phyloP scores from a whole-genome alignment of 2,329 filamentous ascomycete genomes.

The Fusarium fracticaudum region DNA sequence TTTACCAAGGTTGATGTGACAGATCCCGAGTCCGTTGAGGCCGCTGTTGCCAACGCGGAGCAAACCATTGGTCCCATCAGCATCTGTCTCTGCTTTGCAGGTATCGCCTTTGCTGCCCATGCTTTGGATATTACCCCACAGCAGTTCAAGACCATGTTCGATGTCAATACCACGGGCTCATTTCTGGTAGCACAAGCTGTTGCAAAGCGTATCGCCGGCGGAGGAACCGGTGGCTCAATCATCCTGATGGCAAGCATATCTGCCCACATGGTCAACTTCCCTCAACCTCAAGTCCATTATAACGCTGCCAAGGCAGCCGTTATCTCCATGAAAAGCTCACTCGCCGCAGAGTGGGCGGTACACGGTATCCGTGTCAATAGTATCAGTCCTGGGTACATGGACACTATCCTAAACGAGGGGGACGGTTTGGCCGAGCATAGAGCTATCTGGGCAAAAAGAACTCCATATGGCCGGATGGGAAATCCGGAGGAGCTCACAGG shows the following conservation, averaged over 20 bases:
- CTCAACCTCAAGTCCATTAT: conserved; percentile 77
- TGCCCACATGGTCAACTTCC: conserved; percentile 74
- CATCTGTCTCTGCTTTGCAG: conserved; percentile 16
- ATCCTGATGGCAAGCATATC: conserved; percentile 75
- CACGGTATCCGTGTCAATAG: conserved; percentile 14
- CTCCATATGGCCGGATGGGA: conserved; percentile 12
- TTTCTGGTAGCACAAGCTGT: conserved; percentile 76
- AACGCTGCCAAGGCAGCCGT: conserved; percentile 59
- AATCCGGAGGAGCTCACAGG: conserved; percentile 12
- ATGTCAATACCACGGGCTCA: conserved; percentile 76
- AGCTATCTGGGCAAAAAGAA: conserved; percentile 1
- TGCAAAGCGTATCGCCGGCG: conserved; percentile 47
- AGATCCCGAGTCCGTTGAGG: neutral
- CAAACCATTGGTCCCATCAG: neutral
- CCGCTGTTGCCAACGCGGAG: neutral
- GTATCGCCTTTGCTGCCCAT: conserved; percentile 52
- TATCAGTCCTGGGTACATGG: conserved; percentile 20
- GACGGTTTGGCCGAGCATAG: conserved; percentile 16
- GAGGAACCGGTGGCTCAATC: conserved; percentile 67
- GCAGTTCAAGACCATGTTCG: conserved; percentile 72
- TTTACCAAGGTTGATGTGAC: conserved; percentile 15
- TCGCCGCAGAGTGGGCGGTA: conserved; percentile 11
- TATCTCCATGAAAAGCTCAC: conserved; percentile 5
- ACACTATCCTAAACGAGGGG: conserved; percentile 14
- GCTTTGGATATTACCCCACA: conserved; percentile 67